Conservation (phyloP, 2,329 filamentous ascomycete genomes). For the Keithomyces neogunnii region DNA sequence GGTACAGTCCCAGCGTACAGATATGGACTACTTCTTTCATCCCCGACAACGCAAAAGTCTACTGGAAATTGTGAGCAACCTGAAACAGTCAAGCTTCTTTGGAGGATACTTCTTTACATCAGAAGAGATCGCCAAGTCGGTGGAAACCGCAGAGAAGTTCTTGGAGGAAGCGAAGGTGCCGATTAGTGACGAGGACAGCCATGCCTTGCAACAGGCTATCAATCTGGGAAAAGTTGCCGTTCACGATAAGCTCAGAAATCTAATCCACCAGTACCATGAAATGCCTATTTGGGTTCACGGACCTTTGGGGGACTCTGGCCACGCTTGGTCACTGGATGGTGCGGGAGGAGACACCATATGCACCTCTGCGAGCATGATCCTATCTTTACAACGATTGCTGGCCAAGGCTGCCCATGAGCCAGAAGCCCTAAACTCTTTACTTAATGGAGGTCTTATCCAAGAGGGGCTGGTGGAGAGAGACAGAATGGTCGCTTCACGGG, state of each 20-base stretch:
- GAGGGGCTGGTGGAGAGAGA: slow-evolving; percentile 28
- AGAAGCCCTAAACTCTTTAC: slow-evolving; percentile 35
- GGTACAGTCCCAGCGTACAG: slow-evolving; percentile 76
- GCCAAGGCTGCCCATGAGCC: slow-evolving; percentile 35
- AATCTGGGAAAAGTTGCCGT: slow-evolving; percentile 51
- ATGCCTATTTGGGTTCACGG: slow-evolving; percentile 63
- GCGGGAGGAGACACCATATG: slow-evolving; percentile 39
- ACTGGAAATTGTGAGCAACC: slow-evolving; percentile 62
- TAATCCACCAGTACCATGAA: slow-evolving; percentile 65
- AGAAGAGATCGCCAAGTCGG: slow-evolving; percentile 52
- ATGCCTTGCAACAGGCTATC: slow-evolving; percentile 57
- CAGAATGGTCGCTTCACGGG: slow-evolving; percentile 17
- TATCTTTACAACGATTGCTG: slow-evolving; percentile 43
- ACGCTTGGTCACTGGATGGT: slow-evolving; percentile 60
- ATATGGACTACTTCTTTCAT: slow-evolving; percentile 85
- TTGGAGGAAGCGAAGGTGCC: slow-evolving; percentile 50
- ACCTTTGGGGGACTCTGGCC: slow-evolving; percentile 54
- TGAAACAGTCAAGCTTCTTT: slow-evolving; percentile 80
- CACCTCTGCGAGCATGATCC: slow-evolving; percentile 41
- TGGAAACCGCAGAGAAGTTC: slow-evolving; percentile 62
- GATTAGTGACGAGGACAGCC: slow-evolving; percentile 52
- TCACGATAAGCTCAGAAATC: slow-evolving; percentile 52
- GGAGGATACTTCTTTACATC: slow-evolving; percentile 66
- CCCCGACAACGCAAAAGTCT: slow-evolving; percentile 60
- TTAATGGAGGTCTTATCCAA: slow-evolving; percentile 36